A percentile compares a stretch with the other conserved stretches of the same genome.
These are phyloP conservation scores for Arctium minus DNA, from an alignment of 129 eudicot genomes.

Conservation along the genomic window DNA sequence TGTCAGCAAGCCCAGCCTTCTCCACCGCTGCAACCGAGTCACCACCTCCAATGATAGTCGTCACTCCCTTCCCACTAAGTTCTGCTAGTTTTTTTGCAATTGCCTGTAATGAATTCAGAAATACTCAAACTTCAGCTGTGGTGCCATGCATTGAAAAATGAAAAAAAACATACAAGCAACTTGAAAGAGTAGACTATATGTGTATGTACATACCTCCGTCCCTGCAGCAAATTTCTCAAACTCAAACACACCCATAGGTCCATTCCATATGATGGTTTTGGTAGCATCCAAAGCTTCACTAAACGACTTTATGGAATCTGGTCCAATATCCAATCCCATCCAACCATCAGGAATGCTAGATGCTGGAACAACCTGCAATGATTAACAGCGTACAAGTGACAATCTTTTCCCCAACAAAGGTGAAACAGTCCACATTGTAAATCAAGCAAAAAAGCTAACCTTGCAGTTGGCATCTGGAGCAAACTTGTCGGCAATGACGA, in stretches of 20 bases:
- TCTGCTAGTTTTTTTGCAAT: conserved; percentile 81
- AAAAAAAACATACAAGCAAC: too few species aligned
- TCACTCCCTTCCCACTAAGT: conserved; percentile 75
- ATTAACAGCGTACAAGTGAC: not conserved
- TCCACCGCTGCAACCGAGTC: conserved; percentile 94
- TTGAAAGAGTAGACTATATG: not conserved
- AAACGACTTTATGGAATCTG: conserved; percentile 62
- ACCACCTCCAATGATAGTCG: conserved; percentile 92
- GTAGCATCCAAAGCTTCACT: conserved; percentile 59
- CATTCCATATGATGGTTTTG: conserved; percentile 75
- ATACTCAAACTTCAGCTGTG: not conserved
- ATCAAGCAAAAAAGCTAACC: conserved; percentile 31
- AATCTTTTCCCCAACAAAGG: not conserved
- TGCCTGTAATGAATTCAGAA: conserved; percentile 36
- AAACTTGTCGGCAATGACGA: conserved; percentile 81
- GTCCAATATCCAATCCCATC: conserved; percentile 87
- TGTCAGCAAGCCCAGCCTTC: conserved; percentile 88
- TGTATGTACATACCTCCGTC: conserved; percentile 51
- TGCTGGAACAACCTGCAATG: conserved; percentile 54
- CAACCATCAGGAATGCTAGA: conserved; percentile 66
- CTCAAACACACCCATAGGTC: conserved; percentile 88
- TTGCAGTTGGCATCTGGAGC: conserved; percentile 88
- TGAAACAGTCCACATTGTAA: not conserved
- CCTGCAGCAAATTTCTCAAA: conserved; percentile 78
- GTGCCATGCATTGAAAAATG: not conserved